Evolutionary conservation across 257 asterid species (phyloP).

Genomic region (Solanum rostratum): DNA sequence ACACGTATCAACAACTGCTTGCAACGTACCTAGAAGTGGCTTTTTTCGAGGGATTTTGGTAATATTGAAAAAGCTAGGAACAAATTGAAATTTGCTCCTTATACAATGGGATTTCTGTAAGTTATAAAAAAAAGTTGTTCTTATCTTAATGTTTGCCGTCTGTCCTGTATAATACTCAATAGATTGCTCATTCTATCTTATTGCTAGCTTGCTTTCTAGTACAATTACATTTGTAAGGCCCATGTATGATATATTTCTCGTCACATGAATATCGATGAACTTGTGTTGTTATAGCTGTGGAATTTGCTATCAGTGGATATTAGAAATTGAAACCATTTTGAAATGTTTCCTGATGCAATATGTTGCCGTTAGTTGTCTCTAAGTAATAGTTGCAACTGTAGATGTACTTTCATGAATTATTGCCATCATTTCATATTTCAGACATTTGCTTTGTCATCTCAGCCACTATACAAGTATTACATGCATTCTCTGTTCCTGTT

Average conservation of each 20-base stretch:
- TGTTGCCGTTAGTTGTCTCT: not conserved
- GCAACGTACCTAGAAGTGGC: no score
- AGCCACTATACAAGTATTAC: not conserved
- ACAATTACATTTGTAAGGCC: not conserved
- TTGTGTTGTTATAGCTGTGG: not conserved
- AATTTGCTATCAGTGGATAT: not conserved
- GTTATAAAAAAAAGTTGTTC: not conserved
- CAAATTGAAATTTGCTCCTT: no score
- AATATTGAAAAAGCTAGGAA: no score
- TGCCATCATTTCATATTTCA: not conserved
- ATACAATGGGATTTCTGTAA: not conserved
- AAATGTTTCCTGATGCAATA: not conserved
- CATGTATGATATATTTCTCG: not conserved
- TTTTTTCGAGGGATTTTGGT: no score
- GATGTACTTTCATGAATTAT: not conserved
- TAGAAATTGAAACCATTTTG: not conserved
- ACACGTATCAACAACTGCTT: no score
- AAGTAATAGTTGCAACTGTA: not conserved
- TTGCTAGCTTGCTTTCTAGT: not conserved
- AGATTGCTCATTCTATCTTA: not conserved
- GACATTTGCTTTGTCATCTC: not conserved
- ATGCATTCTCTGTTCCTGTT: not conserved
- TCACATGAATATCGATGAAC: not conserved
- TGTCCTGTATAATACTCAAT: not conserved
- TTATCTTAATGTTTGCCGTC: not conserved